A percentile compares a stretch with the other conserved stretches of the same genome.
phyloP scores from a whole-genome alignment of 345 rosid genomes.

The Linum lewisii region DNA sequence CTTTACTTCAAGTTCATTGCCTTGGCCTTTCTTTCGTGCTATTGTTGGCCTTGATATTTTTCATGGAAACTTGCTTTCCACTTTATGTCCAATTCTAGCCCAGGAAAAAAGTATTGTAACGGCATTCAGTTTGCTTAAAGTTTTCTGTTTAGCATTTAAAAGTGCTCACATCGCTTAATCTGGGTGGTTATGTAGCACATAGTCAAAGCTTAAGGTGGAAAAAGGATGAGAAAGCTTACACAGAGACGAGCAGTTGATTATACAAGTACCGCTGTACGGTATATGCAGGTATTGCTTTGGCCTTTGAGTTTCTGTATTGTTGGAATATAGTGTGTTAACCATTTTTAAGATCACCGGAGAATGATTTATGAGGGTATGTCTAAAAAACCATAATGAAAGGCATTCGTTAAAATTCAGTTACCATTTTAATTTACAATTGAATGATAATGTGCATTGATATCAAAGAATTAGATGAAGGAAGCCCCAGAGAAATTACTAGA shows the following conservation, averaged over 20 bases:
- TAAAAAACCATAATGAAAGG: not conserved
- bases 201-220: slow-evolving; percentile 61
- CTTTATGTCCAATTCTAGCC: too few species aligned
- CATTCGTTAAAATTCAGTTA: not conserved
- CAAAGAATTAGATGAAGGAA: not conserved
- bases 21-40: too few species aligned
- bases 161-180: not conserved
- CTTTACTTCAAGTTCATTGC: too few species aligned
- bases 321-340: not conserved
- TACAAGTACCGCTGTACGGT: slow-evolving; percentile 86
- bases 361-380: not conserved
- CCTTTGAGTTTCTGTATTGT: not conserved
- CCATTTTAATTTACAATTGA: slow-evolving; percentile 1
- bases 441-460: too few species aligned
- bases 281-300: slow-evolving; percentile 49
- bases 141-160: not conserved
- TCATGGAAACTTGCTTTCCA: too few species aligned
- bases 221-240: slow-evolving; percentile 86
- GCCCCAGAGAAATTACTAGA: not conserved
- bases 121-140: too few species aligned
- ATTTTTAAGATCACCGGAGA: not conserved
- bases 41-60: too few species aligned
- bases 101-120: too few species aligned
- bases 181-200: slow-evolving; percentile 33
- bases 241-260: slow-evolving; percentile 97